A percentile compares a stretch with the other conserved stretches of the same genome.
Evolutionary conservation across 2,329 filamentous ascomycete genomes (phyloP).

Genomic region (Hypoxylon sp.): DNA sequence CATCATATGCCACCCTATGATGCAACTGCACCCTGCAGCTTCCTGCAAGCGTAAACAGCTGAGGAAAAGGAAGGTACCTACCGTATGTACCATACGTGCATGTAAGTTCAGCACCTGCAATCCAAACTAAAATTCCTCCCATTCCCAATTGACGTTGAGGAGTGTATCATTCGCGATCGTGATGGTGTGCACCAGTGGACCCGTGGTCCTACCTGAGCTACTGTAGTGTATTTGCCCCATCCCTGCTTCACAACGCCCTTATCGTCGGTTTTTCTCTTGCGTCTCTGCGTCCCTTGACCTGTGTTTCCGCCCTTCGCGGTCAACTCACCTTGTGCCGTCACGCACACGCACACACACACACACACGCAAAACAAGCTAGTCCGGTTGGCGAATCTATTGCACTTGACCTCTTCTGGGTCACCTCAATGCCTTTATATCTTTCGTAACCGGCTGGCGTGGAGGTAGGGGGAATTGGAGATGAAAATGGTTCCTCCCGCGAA

Average conservation of each 20-base stretch:
- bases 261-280: slow-evolving; percentile 24
- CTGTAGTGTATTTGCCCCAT: slow-evolving; percentile 25
- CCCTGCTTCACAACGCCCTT: slow-evolving; percentile 28
- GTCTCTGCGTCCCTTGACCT: slow-evolving; percentile 19
- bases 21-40: slow-evolving; percentile 36
- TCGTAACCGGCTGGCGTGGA: slow-evolving; percentile 38
- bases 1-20: slow-evolving; percentile 32
- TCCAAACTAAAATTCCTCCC: slow-evolving; percentile 2
- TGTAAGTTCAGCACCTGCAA: no score
- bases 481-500: slow-evolving; percentile 50
- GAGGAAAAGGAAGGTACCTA: slow-evolving; percentile 13
- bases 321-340: slow-evolving; percentile 27
- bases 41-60: slow-evolving; percentile 31
- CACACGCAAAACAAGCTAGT: slow-evolving; percentile 27
- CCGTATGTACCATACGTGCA: neutral
- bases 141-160: slow-evolving; percentile 11
- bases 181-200: slow-evolving; percentile 41
- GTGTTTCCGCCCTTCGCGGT: slow-evolving; percentile 36
- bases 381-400: slow-evolving; percentile 20
- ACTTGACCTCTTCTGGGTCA: slow-evolving; percentile 19
- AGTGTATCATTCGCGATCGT: slow-evolving; percentile 38
- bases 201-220: slow-evolving; percentile 39
- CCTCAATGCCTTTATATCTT: slow-evolving; percentile 43
- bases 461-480: slow-evolving; percentile 44
- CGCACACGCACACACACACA: slow-evolving; percentile 29